Evolutionary conservation across 495 filamentous ascomycete species (phyloP), one percentile per base, ranked within the genome.

Genomic region (Aspergillus diversus): DNA sequence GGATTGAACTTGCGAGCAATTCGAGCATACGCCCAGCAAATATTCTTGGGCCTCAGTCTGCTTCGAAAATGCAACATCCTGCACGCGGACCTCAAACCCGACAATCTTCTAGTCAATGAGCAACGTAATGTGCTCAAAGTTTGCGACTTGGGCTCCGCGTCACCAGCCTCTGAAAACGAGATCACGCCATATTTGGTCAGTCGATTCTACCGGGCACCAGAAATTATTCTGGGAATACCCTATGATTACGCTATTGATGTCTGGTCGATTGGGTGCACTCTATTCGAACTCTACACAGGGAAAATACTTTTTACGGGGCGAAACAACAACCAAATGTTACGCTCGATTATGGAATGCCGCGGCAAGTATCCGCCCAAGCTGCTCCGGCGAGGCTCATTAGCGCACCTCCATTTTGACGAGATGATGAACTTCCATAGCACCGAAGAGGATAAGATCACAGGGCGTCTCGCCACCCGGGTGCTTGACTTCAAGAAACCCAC

Each of bases 321-420:
- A 59, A 93, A 91, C 78, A 99, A 99, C 81, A 98, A 99, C 71
- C 92, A 96, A 73, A 98, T 98, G 95, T 84, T 99, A 13, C 88
- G 90, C 59, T 89, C 90, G 13, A 95, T 99, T 68, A 95, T 97
- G 89, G 96, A 98, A 71, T 94, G 93, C 67, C 89, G 96, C 46
- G 95, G 96, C 74, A 96, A 93, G 74, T 89, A 97, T 69, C 92
- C 89, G 60, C 86, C 87, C 43, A 97, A 96, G 77, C 79, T 97
- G 54, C 87, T 97, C 56, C 90, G 90, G 50, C 89, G 88, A 48
- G 91, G 92, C 8, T 80, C 90, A 37, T 81, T 94, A 63, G 83
- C 87, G 1, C 77, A 81, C 48, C 76, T 88, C 67, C 92, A 98
- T 78, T 98, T 97, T 70, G 93, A 97, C 72, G 89, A 95, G 49